Base-by-base conservation (phyloP, 352 stramenopile genomes). In the Pythium pyrilobum region DNA sequence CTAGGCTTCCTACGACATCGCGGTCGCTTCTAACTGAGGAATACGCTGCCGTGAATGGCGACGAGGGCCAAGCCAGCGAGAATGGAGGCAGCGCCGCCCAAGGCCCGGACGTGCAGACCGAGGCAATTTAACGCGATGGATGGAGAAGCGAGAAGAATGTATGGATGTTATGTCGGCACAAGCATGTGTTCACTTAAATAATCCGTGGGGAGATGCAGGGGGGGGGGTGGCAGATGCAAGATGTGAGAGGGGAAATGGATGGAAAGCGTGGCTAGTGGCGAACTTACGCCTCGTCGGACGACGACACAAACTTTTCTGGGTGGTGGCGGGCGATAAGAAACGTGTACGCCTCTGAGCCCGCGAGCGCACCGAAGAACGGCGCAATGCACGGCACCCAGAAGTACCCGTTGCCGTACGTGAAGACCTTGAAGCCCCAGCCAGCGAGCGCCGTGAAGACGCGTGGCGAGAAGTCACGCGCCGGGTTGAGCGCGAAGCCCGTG, bases 301-400 rank as follows among this genome's bases (percentile, higher is more conserved):
- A 76, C n/a, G 67, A 70, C 42, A 66, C 41, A 32, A 69, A 85
- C 53, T 70, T 77, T 5, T 63, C 41, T 11, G 74, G 75, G 66
- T 89, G 78, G 65, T 90, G 74, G 29, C 66, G 58, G 50, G 75
- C 59, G 8, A 91, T 76, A 36, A 88, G 64, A 52, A 81, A 68
- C 6, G 72, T 81, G 65, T 92, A 92, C 13, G 69, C 72, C 47
- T 74, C 77, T 23, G 70, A 74, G 27, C 82, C 80, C 13, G 85
- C 46, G 18, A 86, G 64, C 0, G 65, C 79, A 13, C 81, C 81
- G 21, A 89, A 66, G 57, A 92, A 81, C 36, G 81, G 81, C 1
- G 78, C 81, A 16, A 89, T 50, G 55, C 84, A 71, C 8, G 78
- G 78, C 34, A 89, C 77, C 78, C 72, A 89, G 61, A 92, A 92